Evolutionary conservation across 495 filamentous ascomycete genomes (phyloP), one percentile per base, ranked within the genome.

Genomic region (Aspergillus incahuasiensis): DNA sequence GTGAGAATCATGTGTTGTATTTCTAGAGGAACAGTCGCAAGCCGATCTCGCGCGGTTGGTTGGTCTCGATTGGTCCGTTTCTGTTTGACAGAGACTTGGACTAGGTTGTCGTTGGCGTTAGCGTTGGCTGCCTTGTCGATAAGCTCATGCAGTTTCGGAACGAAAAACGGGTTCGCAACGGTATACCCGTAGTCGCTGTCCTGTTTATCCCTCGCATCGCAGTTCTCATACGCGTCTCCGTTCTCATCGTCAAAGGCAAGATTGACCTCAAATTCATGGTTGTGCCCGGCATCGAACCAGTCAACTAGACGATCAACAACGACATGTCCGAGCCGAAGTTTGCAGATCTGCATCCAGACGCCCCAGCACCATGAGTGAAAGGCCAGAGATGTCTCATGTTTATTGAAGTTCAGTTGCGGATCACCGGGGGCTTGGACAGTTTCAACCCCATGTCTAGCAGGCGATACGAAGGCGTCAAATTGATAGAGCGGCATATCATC

Each of bases 291-390:
- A 43, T 32, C 24, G 34, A 52, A 28, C 21, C 22, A 18, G 13
- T 52, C 38, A 21, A 52, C 39, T 1, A 52, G 39, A 6, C 32
- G 25, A 43, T 43, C 39, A 13, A 52, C 35, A n/a, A 34, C 35
- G 15, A 43, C 21, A n/a, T 25, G 9, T 7, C 49, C 35, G 4
- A 41, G 9, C 18, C 39, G 19, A 16, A 18, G 49, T 5, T 22
- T 39, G 21, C 25, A 42, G 8, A 43, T 18, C 8, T 18, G 35
- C 6, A 42, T 38, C 20, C 21, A 52, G 5, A 32, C 2, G 15
- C 49, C 39, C 15, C 41, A 41, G 25, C 48, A 52, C 34, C 22
- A 32, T 7, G 49, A 22, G 24, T 43, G 49, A 43, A 52, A 52
- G 12, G n/a, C 43, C 0, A 22, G 41, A 16, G 44, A 30, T 18